Base-by-base conservation (phyloP, 345 rosid species). In the Eucalyptus caleyi region DNA sequence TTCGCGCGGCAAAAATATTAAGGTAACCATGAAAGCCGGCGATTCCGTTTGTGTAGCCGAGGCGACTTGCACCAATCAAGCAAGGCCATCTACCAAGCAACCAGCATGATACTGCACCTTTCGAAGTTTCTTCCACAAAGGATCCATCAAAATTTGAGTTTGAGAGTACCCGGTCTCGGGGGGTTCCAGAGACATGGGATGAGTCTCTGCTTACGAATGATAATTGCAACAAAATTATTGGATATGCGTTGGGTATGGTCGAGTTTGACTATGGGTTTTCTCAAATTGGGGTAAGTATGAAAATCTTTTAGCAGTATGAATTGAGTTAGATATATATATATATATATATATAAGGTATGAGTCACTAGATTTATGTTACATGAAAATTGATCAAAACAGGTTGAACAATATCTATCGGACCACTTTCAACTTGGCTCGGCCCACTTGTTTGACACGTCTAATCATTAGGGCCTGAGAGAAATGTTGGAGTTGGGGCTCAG, bases 331-430 rank as follows among this genome's bases (percentile, higher is more conserved):
- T 56, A 42, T 42, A 42, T 34, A 34, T 54, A 34, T 34, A 34
- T 34, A 34, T 34, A 34, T 34, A 54, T 56, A 24, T 9, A 56
- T 56, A 9, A 4, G 30, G 6, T 9, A 23, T 0, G 0, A 0
- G 30, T 24, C 30, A 56, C 7, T 24, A 10, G 6, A 56, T 56
- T 56, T 56, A 2, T 23, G 30, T 24, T 2, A 26, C 1, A 10
- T 24, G 11, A 0, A 24, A 56, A 56, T 56, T 23, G 6, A 0
- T 56, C 62, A 10, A 56, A 56, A 56, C 0, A 0, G 30, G 2
- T 5, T 56, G 1, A 56, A 56, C 0, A 21, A 5, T 56, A 10
- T 23, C 12, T 23, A 23, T 56, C 13, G 12, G 6, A 23, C 12
- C 62, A 56, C 24, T 54, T 7, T 54, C 1, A 54, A 54, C 5